phyloP scores from a whole-genome alignment of 768 basidiomycete species.

The Boletus edulis region DNA sequence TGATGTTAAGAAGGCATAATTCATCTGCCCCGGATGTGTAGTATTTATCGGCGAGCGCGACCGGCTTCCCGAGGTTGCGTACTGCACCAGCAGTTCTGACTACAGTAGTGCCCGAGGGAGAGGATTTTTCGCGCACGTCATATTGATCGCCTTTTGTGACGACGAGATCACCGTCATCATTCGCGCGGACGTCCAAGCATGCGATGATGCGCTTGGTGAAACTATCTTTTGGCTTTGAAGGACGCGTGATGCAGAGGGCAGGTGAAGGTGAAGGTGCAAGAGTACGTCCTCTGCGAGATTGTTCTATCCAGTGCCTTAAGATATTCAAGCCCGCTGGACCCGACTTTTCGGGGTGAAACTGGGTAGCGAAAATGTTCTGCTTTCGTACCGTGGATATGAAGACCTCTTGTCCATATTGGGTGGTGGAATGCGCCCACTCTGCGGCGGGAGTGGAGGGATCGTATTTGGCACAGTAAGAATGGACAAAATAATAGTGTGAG shows the following conservation, averaged over 20 bases:
- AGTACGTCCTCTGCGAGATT: slow-evolving; percentile 43
- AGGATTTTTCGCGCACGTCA: slow-evolving; percentile 84
- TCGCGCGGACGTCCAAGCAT: slow-evolving; percentile 96
- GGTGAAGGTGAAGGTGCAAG: slow-evolving; percentile 29
- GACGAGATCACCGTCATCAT: slow-evolving; percentile 94
- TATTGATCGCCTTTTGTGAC: slow-evolving; percentile 99
- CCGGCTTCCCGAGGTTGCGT: slow-evolving; percentile 96
- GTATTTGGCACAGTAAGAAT: slow-evolving; percentile 88
- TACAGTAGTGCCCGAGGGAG: slow-evolving; percentile 23
- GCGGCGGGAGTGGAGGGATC: slow-evolving; percentile 57
- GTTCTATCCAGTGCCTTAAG: slow-evolving; percentile 75
- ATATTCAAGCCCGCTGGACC: slow-evolving; percentile 82
- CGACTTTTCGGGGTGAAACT: slow-evolving; percentile 99
- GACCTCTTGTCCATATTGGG: slow-evolving; percentile 91
- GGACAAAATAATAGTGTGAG: slow-evolving; percentile 95
- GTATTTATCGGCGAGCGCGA: slow-evolving; percentile 85
- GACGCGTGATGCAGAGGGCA: slow-evolving; percentile 29
- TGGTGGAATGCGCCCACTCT: slow-evolving; percentile 80
- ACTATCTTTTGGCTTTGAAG: slow-evolving; percentile 50
- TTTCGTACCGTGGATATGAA: slow-evolving; percentile 85
- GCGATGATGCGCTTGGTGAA: slow-evolving; percentile 95
- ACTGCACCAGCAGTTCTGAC: slow-evolving; percentile 69
- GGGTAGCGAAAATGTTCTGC: slow-evolving; percentile 85
- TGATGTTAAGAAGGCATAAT: slow-evolving; percentile 97
- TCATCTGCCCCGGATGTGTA: slow-evolving; percentile 91